Base-by-base conservation (phyloP, 1,284 basidiomycete species). In the Cutaneotrichosporon sp. region DNA sequence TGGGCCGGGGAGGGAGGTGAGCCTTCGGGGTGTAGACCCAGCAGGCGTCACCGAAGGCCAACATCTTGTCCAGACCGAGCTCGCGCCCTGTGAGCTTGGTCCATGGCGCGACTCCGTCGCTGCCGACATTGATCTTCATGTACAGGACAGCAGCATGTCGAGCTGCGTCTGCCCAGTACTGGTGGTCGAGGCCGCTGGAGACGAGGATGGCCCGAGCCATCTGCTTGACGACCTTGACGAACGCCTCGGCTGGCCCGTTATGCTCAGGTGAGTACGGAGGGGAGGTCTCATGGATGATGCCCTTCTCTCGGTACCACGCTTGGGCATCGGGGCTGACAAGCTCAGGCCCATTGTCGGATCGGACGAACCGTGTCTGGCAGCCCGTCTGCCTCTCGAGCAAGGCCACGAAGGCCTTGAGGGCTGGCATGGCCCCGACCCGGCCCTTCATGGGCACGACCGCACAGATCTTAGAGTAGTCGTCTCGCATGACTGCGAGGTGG, bases 181-280 rank as follows among this genome's bases (percentile, higher is more conserved):
- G 13, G 18, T 38, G 36, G 11, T 18, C 36, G 36, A 38, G 36
- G 6, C 36, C 36, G 13, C 36, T 38, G 36, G 11, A 13, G 6
- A 38, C 36, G 36, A 38, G 11, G 13, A 38, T 38, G 36, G 47
- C 10, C 47, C n/a, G 45, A 25, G 20, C n/a, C 45, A 22, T 46
- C 24, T 11, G 10, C 45, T 25, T 46, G 24, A 77, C 49, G 7
- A 69, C 70, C 5, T 69, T 53, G 64, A 74, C 66, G 20, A 66
- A 14, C 54, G 75, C 52, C 66, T 75, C 69, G 24, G 72, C 63
- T 42, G 70, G 64, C 66, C 80, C 62, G 66, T 79, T 72, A 59
- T 71, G 16, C 58, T 71, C 66, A 8, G 69, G 72, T 7, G 68
- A 65, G 54, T 73, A 67, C 1, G 70, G 64, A 9, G 60, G 43